Evolutionary conservation across 208 protist species (phyloP), one percentile per base, ranked within the genome.

Genomic region (Herpetomonas tarakana): DNA sequence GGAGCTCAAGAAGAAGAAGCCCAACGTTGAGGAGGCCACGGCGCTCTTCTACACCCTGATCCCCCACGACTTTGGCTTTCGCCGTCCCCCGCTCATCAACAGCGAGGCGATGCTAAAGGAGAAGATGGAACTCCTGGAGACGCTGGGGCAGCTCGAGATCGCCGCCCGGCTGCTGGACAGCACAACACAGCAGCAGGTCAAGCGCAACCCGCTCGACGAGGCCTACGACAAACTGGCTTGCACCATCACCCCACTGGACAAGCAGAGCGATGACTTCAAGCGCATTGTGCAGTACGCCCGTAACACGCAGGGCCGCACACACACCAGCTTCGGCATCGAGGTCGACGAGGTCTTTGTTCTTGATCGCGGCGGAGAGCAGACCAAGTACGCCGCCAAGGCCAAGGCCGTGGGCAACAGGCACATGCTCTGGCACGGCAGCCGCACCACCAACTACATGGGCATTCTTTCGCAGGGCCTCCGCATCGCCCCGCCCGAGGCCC

Each of bases 401-500:
- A 56, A 70, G 54, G 30, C 29, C 3, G 52, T 86, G 16, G 54
- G 31, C 44, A 94, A 93, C 66, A 69, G 62, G 38, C 67, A 74
- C 46, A 82, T 97, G 60, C 74, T 98, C 2, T 98, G 90, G 91
- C 92, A 97, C 65, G 94, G 94, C 31, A 88, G 74, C 50, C 77
- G 94, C 44, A 62, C 88, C 0, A 92, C 87, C 30, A 98, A 98
- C 74, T 97, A 65, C 50, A 81, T 94, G 21, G 92, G 93, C 44
- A 97, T 98, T 65, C 75, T 97, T 9, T 92, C 81, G 16, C 84
- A 92, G 55, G 83, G 93, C 41, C 74, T 98, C 3, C 81, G 92
- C 46, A 98, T 98, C 60, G 94, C 94, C 2, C 96, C 96, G 49
- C 86, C 89, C 22, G 92, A 97, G 76, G 92, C 96, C 0, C 91